Conservation (phyloP, 1,139 yeast genomes). For the Geotrichum armillariae region DNA sequence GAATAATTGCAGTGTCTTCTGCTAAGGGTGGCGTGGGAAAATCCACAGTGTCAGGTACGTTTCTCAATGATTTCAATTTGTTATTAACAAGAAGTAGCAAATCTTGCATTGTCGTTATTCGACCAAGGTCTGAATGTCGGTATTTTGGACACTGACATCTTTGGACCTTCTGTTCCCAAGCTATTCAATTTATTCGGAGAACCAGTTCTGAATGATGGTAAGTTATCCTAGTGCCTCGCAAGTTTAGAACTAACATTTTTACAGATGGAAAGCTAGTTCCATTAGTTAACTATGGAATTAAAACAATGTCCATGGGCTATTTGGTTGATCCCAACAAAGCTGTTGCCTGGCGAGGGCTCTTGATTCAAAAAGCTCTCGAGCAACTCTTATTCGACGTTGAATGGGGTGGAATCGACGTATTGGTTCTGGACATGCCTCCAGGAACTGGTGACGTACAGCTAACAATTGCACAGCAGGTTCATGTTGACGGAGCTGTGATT, state of each 20-base stretch:
- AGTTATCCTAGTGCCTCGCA: conserved; percentile 3
- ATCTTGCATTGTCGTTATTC: conserved; percentile 64
- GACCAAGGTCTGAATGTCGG: conserved; percentile 61
- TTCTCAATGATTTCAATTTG: background rate
- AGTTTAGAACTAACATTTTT: conserved; percentile 13
- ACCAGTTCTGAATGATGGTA: conserved; percentile 49
- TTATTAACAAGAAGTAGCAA: conserved; percentile 41
- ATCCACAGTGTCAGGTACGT: conserved; percentile 44
- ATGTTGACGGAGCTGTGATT: conserved; percentile 75
- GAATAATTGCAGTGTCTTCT: conserved; percentile 68
- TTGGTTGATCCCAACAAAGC: conserved; percentile 66
- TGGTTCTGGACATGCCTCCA: conserved; percentile 86
- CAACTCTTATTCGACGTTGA: conserved; percentile 78
- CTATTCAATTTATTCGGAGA: conserved; percentile 56
- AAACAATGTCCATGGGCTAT: conserved; percentile 91
- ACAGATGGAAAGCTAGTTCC: conserved; percentile 61
- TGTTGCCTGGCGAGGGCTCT: conserved; percentile 82
- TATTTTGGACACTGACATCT: conserved; percentile 74
- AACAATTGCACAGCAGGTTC: conserved; percentile 75
- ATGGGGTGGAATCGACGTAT: conserved; percentile 68
- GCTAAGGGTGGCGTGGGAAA: conserved; percentile 81
- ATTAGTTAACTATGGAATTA: conserved; percentile 71
- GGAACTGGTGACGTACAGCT: conserved; percentile 91
- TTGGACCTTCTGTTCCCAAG: conserved; percentile 82
- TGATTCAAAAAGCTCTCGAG: conserved; percentile 86